Conservation (phyloP, 2,329 filamentous ascomycete genomes). For the Chalara sp. region DNA sequence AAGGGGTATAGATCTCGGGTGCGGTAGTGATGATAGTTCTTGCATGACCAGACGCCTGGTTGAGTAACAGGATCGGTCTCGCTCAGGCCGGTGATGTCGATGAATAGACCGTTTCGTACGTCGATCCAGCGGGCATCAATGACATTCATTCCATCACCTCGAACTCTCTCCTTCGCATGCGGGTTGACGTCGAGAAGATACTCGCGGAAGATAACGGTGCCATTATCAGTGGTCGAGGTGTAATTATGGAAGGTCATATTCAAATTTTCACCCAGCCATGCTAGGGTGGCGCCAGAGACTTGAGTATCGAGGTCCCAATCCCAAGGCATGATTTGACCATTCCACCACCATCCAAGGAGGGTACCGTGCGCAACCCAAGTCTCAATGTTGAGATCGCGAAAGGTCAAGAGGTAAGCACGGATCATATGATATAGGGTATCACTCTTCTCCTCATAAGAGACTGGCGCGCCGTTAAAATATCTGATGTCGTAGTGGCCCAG, state of each 20-base stretch:
- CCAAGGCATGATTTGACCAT: conserved; percentile 70
- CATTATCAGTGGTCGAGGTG: conserved; percentile 31
- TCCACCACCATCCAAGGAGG: conserved; percentile 87
- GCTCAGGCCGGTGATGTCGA: conserved; percentile 74
- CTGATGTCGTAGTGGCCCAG: conserved; percentile 69
- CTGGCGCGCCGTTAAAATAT: conserved; percentile 54
- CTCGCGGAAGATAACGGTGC: conserved; percentile 36
- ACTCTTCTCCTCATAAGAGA: conserved; percentile 61
- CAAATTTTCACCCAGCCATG: conserved; percentile 55
- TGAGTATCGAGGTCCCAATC: conserved; percentile 82
- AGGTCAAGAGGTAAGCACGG: conserved; percentile 65
- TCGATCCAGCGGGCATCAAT: conserved; percentile 86
- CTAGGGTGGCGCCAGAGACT: conserved; percentile 60
- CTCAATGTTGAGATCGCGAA: conserved; percentile 58
- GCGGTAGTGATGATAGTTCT: conserved; percentile 69
- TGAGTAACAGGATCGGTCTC: conserved; percentile 52
- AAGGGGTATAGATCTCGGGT: conserved; percentile 71
- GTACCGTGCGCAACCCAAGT: conserved; percentile 87
- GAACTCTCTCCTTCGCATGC: conserved; percentile 51
- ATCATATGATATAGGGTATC: conserved; percentile 62
- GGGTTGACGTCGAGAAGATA: conserved; percentile 78
- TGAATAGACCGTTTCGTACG: conserved; percentile 65
- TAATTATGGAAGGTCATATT: conserved; percentile 54
- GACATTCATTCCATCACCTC: conserved; percentile 66
- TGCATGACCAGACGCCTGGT: conserved; percentile 70